Evolutionary conservation across 2,329 filamentous ascomycete genomes (phyloP).

Genomic region (Diaporthe australafricana): DNA sequence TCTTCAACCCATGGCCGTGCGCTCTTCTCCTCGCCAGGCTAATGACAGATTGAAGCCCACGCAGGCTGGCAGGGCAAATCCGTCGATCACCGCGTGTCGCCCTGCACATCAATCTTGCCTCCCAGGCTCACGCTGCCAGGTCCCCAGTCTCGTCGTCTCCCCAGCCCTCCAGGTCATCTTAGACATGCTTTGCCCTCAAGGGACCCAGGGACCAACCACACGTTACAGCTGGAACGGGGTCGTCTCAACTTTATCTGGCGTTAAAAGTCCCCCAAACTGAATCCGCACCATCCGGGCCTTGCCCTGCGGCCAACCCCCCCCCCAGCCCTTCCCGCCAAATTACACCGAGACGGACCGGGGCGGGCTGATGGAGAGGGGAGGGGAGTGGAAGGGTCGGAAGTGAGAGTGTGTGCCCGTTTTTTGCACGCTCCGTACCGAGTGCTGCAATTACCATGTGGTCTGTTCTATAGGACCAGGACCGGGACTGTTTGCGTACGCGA

Average conservation of each 20-base stretch:
- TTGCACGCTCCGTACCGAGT: too few species aligned
- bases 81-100: constrained; percentile 24
- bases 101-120: background rate
- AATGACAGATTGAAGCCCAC: constrained; percentile 1
- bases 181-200: background rate
- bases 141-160: too few species aligned
- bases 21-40: background rate
- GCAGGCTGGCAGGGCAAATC: constrained; percentile 18
- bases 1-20: constrained; percentile 18
- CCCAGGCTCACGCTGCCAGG: too few species aligned
- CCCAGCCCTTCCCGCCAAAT: constrained; percentile 12
- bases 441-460: too few species aligned
- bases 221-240: constrained; percentile 23
- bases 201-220: background rate
- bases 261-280: constrained; percentile 8
- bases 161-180: background rate
- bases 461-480: too few species aligned
- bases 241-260: constrained; percentile 25
- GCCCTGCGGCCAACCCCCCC: background rate
- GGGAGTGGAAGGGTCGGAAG: too few species aligned
- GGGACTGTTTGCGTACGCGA: background rate
- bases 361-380: background rate
- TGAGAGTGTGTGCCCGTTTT: too few species aligned
- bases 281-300: background rate
- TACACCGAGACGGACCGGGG: constrained; percentile 25